Evolutionary conservation across 2,329 filamentous ascomycete species (phyloP).

Genomic region (Phaeosphaeriaceae sp.): DNA sequence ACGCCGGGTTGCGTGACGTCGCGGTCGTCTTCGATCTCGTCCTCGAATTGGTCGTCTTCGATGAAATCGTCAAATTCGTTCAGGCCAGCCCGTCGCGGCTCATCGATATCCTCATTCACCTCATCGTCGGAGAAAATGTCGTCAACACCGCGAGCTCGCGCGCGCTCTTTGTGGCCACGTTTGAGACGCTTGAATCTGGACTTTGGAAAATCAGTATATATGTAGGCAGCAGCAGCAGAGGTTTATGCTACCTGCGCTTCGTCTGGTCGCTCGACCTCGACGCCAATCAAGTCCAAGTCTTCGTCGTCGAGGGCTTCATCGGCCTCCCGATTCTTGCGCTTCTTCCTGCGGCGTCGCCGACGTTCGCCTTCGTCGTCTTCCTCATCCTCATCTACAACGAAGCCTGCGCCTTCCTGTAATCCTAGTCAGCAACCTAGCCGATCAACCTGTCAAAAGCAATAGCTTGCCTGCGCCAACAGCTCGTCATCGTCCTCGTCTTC

Average conservation of each 20-base stretch:
- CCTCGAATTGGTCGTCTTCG: slow-evolving; percentile 82
- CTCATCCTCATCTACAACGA: slow-evolving; percentile 93
- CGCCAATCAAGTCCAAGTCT: slow-evolving; percentile 92
- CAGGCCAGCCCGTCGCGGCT: slow-evolving; percentile 38
- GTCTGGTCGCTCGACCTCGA: slow-evolving; percentile 73
- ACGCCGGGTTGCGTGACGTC: slow-evolving; percentile 85
- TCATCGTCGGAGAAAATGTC: slow-evolving; percentile 98
- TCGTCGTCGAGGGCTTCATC: slow-evolving; percentile 90
- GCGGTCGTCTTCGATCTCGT: slow-evolving; percentile 85
- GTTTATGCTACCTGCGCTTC: slow-evolving; percentile 67
- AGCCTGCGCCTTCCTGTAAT: slow-evolving; percentile 83
- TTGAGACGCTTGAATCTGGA: slow-evolving; percentile 97
- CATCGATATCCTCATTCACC: slow-evolving; percentile 65
- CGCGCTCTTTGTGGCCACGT: slow-evolving; percentile 79
- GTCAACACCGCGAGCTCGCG: slow-evolving; percentile 74
- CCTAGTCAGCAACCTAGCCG: slow-evolving; percentile 20
- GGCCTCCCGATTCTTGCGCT: slow-evolving; percentile 79
- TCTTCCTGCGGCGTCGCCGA: slow-evolving; percentile 71
- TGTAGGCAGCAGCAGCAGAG: neutral
- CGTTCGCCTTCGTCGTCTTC: slow-evolving; percentile 68
- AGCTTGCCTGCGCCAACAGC: slow-evolving; percentile 38
- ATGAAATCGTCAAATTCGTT: slow-evolving; percentile 76
- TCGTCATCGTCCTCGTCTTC: slow-evolving; percentile 52
- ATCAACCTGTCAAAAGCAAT: neutral
- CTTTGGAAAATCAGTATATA: slow-evolving; percentile 51